phyloP scores from a whole-genome alignment of 164 flowering plant species.

The Tetracentron sinense region DNA sequence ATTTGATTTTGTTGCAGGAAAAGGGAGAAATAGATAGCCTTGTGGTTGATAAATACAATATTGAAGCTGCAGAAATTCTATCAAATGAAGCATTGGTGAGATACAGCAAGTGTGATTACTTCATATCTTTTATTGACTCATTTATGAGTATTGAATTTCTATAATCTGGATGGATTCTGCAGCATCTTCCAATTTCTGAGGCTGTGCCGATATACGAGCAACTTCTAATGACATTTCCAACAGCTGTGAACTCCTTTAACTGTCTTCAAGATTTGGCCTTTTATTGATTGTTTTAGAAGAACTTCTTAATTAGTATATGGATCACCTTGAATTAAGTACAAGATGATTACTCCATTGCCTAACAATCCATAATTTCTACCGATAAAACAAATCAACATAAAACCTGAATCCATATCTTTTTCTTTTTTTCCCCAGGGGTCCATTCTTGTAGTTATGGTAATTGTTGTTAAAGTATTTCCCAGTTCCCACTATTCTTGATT shows the following conservation, averaged over 20 bases:
- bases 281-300: neutral
- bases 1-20: neutral
- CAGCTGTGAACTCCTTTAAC: slow-evolving; percentile 54
- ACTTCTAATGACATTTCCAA: slow-evolving; percentile 70
- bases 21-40: slow-evolving; percentile 17
- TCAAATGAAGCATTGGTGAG: slow-evolving; percentile 49
- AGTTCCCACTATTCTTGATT: too few relatives aligned
- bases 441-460: too few relatives aligned
- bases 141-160: neutral
- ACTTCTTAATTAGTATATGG: neutral
- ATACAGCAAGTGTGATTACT: too few relatives aligned
- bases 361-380: too few relatives aligned
- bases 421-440: too few relatives aligned
- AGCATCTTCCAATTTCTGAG: slow-evolving; percentile 74
- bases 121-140: neutral
- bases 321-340: neutral
- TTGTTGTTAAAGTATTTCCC: too few relatives aligned
- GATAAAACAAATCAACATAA: too few relatives aligned
- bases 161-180: slow-evolving; percentile 4
- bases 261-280: neutral
- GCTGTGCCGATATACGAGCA: slow-evolving; percentile 85
- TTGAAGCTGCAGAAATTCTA: slow-evolving; percentile 47
- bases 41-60: slow-evolving; percentile 39
- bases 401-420: too few relatives aligned
- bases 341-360: too few relatives aligned